These are phyloP conservation scores for Corchorus olitorius DNA, from an alignment of 345 rosid genomes.

Conservation along the genomic window DNA sequence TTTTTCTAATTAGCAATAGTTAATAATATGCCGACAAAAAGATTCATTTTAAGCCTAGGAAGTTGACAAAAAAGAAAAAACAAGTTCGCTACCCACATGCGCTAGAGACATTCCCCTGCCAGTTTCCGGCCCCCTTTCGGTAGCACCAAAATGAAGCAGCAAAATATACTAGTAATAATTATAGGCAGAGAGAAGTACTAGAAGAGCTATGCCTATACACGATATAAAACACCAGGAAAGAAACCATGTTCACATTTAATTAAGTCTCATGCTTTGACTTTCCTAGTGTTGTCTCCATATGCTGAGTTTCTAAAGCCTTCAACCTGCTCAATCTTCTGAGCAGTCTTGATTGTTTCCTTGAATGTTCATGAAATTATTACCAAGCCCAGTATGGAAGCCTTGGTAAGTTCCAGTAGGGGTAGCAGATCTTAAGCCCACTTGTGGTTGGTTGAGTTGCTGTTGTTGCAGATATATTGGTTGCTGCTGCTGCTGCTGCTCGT, in stretches of 20 bases:
- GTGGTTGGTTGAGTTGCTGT: conserved; percentile 30
- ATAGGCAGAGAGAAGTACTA: background rate
- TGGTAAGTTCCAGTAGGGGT: conserved; percentile 14
- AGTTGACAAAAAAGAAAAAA: too few relatives aligned
- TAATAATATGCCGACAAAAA: background rate
- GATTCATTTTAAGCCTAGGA: background rate
- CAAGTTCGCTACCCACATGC: background rate
- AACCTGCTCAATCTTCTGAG: conserved; percentile 8
- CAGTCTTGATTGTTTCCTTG: conserved; percentile 15
- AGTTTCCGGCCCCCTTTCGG: background rate
- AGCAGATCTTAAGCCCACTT: conserved; percentile 26
- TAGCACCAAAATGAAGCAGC: background rate
- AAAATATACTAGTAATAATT: background rate
- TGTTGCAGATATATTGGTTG: conserved; percentile 23
- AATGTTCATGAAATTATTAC: conserved; percentile 7
- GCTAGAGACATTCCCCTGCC: too few relatives aligned
- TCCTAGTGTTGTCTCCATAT: background rate
- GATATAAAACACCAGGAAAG: conserved; percentile 3
- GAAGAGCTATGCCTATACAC: background rate
- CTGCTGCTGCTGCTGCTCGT: conserved; percentile 24
- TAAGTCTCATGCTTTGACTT: conserved; percentile 1
- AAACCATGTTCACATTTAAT: background rate
- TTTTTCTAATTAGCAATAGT: background rate
- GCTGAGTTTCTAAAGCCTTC: background rate
- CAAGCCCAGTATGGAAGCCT: conserved; percentile 22